A percentile compares a stretch with the other conserved stretches of the same genome.
phyloP scores from a whole-genome alignment of 2,329 filamentous ascomycete genomes.

The Sarocladiaceae sp. region DNA sequence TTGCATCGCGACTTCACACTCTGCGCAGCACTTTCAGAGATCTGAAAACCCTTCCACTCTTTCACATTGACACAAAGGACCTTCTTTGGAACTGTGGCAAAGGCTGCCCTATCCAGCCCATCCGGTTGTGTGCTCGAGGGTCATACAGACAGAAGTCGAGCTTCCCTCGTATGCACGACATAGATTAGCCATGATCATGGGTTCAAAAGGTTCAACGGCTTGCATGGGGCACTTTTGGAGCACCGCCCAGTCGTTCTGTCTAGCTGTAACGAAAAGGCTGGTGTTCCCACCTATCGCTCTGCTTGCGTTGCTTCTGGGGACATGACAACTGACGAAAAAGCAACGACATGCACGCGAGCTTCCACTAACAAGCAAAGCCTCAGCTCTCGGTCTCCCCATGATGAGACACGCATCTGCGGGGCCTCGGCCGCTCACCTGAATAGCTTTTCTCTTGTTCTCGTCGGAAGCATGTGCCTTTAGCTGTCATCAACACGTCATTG shows the following conservation, averaged over 20 bases:
- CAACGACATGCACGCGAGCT: slow-evolving; percentile 1
- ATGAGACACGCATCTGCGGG: neutral
- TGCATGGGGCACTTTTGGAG: neutral
- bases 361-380: neutral
- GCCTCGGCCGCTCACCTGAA: neutral
- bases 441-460: neutral
- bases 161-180: neutral
- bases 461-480: neutral
- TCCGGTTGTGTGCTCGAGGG: no score
- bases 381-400: neutral
- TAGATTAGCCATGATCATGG: neutral
- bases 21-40: neutral
- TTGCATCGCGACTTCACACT: neutral
- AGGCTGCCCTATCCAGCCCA: no score
- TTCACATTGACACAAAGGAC: no score
- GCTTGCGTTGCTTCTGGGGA: neutral
- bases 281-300: neutral
- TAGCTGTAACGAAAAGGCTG: neutral
- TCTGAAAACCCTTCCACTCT: neutral
- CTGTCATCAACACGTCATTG: neutral
- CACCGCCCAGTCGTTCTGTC: neutral
- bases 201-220: neutral
- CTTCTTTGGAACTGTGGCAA: no score
- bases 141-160: neutral
- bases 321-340: slow-evolving; percentile 5